Evolutionary conservation across 345 rosid species (phyloP).

Genomic region (Linum trigynum): DNA sequence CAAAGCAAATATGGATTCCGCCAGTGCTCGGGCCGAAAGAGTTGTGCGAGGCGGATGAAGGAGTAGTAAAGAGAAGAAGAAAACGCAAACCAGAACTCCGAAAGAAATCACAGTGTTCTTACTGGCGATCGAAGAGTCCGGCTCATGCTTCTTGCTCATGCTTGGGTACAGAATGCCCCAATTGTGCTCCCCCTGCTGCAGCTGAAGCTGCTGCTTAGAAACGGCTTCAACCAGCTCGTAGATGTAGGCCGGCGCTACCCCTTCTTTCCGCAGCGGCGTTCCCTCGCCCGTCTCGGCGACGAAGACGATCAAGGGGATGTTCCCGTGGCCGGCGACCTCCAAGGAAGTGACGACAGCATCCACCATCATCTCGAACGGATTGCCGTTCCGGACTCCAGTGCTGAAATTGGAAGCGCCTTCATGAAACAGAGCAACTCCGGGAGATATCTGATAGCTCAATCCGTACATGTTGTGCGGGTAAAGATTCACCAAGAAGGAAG

Average conservation of each 20-base stretch:
- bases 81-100: too few species aligned
- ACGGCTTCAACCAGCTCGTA: constrained; percentile 64
- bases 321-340: constrained; percentile 76
- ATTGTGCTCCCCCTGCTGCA: constrained; percentile 21
- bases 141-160: constrained; percentile 49
- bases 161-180: constrained; percentile 76
- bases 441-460: constrained; percentile 50
- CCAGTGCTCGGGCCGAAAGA: too few species aligned
- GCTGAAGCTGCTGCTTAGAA: constrained; percentile 9
- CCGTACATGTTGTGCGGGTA: constrained; percentile 77
- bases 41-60: too few species aligned
- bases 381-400: constrained; percentile 75
- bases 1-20: not conserved
- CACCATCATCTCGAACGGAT: constrained; percentile 85
- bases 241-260: constrained; percentile 52
- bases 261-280: constrained; percentile 77
- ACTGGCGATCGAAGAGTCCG: constrained; percentile 35
- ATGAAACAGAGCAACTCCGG: constrained; percentile 77
- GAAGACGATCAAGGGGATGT: constrained; percentile 36
- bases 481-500: constrained; percentile 67
- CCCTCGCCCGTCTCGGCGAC: constrained; percentile 81
- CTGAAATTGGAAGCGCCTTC: constrained; percentile 52
- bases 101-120: not conserved
- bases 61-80: too few species aligned
- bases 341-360: constrained; percentile 64